These are phyloP conservation scores for Solanum lignicaule DNA, from an alignment of 257 asterid species.

Conservation along the genomic window DNA sequence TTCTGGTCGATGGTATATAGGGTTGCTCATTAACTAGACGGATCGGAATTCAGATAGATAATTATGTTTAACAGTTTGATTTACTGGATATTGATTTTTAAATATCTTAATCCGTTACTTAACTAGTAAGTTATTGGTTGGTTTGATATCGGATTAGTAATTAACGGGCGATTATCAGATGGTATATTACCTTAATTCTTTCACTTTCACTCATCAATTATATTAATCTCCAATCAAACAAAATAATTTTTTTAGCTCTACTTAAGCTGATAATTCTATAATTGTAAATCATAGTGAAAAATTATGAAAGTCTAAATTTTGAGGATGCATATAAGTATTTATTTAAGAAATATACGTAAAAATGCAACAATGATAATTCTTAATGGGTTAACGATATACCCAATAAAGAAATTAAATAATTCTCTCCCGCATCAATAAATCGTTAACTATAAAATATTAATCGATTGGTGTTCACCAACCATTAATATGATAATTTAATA, in stretches of 20 bases:
- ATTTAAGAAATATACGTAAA: too few species aligned
- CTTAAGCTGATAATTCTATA: too few species aligned
- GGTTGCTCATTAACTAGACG: background rate
- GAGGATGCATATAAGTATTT: background rate
- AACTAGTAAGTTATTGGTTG: background rate
- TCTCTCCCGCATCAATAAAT: too few species aligned
- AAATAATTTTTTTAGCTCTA: too few species aligned
- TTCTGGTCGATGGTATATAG: background rate
- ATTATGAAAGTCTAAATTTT: background rate
- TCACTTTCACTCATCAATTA: background rate
- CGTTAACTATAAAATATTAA: too few species aligned
- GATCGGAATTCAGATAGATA: background rate
- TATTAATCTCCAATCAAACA: too few species aligned
- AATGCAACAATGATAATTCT: too few species aligned
- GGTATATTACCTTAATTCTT: background rate
- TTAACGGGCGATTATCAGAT: too few species aligned
- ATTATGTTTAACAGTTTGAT: too few species aligned
- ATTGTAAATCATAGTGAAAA: background rate
- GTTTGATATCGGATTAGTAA: background rate
- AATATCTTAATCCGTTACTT: too few species aligned
- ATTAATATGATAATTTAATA: too few species aligned
- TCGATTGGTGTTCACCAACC: background rate
- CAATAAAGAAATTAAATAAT: background rate
- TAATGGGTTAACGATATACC: background rate
- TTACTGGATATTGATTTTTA: too few species aligned